phyloP scores from a whole-genome alignment of 192 early-diverging fungal species.

The Jimgerdemannia lactiflua region DNA sequence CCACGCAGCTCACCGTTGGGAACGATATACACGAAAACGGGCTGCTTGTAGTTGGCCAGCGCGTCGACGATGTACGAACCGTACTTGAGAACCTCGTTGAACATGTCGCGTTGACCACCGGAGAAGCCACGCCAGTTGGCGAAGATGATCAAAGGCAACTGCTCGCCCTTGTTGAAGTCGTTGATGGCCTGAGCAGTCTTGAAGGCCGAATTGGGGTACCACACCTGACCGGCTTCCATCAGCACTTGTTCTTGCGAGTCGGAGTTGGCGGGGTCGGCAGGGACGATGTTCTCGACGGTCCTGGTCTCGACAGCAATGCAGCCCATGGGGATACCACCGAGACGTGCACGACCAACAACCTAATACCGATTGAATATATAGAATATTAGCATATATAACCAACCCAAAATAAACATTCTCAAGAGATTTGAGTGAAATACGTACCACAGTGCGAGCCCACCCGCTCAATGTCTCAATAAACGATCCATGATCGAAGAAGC shows the following conservation, averaged over 20 bases:
- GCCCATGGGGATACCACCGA: slow-evolving; percentile 97
- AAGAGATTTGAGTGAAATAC: not conserved
- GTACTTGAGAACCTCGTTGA: slow-evolving; percentile 96
- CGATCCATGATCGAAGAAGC: slow-evolving; percentile 98
- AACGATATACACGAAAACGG: slow-evolving; percentile 95
- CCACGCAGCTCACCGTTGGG: slow-evolving; percentile 95
- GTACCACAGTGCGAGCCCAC: slow-evolving; percentile 95
- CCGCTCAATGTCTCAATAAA: slow-evolving; percentile 95
- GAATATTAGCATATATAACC: not conserved
- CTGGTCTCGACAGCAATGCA: slow-evolving; percentile 97
- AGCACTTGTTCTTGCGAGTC: slow-evolving; percentile 86
- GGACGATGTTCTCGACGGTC: slow-evolving; percentile 86
- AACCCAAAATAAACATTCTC: not conserved
- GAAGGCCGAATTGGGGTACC: slow-evolving; percentile 99
- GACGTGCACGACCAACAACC: slow-evolving; percentile 84
- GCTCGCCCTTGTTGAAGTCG: slow-evolving; percentile 99
- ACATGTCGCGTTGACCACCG: slow-evolving; percentile 99
- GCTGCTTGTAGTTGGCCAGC: slow-evolving; percentile 92
- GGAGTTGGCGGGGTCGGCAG: slow-evolving; percentile 93
- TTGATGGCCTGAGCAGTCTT: slow-evolving; percentile 99
- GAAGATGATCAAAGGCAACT: slow-evolving; percentile 97
- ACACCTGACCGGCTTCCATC: slow-evolving; percentile 93
- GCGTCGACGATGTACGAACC: slow-evolving; percentile 98
- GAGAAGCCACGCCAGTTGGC: slow-evolving; percentile 99
- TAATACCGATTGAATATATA: not conserved